Percentiles rank a stretch among this genome's conserved stretches.
Conservation (phyloP, 2,329 filamentous ascomycete genomes). For the Nannizzia gypsea region DNA sequence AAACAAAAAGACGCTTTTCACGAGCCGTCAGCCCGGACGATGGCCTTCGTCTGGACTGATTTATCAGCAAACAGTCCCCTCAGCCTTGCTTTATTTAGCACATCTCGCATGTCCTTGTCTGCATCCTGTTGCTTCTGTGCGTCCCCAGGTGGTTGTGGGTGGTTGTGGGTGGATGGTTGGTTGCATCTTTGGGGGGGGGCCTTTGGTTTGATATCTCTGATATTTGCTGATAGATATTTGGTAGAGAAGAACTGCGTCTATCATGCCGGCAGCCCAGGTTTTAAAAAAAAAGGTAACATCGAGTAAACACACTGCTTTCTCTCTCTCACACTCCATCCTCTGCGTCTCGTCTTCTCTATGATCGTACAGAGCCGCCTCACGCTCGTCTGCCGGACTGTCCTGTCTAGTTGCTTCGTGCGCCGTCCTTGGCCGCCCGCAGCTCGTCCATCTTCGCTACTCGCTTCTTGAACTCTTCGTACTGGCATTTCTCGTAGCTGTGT, state of each 20-base stretch:
- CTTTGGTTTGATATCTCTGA: no score
- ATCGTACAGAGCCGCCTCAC: background rate
- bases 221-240: no score
- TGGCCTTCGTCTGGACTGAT: background rate
- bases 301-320: no score
- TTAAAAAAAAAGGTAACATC: no score
- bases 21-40: background rate
- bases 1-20: background rate
- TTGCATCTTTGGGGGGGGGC: no score
- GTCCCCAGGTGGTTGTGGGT: background rate
- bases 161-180: background rate
- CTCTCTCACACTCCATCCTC: background rate
- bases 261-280: no score
- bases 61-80: constrained; percentile 1
- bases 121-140: background rate
- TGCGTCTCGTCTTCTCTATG: background rate
- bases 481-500: constrained; percentile 98
- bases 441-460: constrained; percentile 98
- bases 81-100: background rate
- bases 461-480: constrained; percentile 98
- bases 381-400: background rate
- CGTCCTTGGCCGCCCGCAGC: constrained; percentile 71
- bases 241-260: no score
- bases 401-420: constrained; percentile 66
- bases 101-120: background rate